These are phyloP conservation scores for Inonotus hispidus DNA, from an alignment of 1,284 basidiomycete species.

Conservation along the genomic window DNA sequence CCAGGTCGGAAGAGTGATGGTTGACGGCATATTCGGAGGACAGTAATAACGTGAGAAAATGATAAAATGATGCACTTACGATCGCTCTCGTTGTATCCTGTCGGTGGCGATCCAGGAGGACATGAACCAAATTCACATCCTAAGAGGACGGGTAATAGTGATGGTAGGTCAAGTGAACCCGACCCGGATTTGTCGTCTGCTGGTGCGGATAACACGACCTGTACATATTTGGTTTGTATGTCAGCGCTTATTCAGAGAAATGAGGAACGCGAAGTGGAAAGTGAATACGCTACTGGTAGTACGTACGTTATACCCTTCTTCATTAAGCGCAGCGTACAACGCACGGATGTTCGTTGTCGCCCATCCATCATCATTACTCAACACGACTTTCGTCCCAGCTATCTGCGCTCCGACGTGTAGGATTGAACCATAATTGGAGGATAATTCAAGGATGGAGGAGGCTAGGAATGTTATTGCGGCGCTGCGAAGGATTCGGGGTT, in stretches of 20 bases:
- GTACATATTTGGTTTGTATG: no score
- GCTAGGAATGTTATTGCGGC: no score
- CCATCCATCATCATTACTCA: slow-evolving; percentile 16
- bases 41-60: no score
- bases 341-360: slow-evolving; percentile 8
- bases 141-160: slow-evolving; percentile 25
- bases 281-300: no score
- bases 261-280: not conserved
- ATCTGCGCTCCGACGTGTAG: not conserved
- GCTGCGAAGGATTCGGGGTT: not conserved
- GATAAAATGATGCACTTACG: slow-evolving; percentile 28
- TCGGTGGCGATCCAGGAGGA: slow-evolving; percentile 37
- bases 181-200: slow-evolving; percentile 24
- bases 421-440: not conserved
- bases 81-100: slow-evolving; percentile 39
- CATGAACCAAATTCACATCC: slow-evolving; percentile 41
- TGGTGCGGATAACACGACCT: slow-evolving; percentile 24
- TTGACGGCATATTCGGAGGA: no score
- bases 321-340: slow-evolving; percentile 36
- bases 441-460: not conserved
- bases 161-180: slow-evolving; percentile 24
- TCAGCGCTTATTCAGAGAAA: no score
- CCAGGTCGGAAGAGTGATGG: no score
- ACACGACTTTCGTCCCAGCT: slow-evolving; percentile 2
- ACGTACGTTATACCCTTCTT: slow-evolving; percentile 37